Conservation (phyloP, 2,329 filamentous ascomycete genomes). For the Diaporthe aspalathi region DNA sequence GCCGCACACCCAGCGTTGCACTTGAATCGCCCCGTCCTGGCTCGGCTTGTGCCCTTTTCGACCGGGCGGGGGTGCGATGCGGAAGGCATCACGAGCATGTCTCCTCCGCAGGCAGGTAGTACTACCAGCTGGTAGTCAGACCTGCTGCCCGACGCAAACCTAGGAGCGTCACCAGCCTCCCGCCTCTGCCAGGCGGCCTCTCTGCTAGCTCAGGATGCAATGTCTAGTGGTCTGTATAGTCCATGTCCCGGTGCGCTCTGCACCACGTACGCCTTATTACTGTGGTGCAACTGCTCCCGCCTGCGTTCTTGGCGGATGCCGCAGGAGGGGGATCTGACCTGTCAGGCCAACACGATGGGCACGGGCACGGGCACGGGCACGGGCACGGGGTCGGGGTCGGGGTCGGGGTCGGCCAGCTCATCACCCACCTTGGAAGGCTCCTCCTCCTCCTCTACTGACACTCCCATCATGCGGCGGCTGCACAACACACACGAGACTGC, state of each 20-base stretch:
- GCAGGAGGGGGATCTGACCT: conserved; percentile 9
- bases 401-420: conserved; percentile 21
- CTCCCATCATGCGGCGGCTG: conserved; percentile 15
- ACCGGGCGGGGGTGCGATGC: conserved; percentile 18
- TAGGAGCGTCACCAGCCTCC: conserved; percentile 1
- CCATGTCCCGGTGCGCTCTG: background rate
- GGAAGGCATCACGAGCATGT: conserved; percentile 16
- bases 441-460: background rate
- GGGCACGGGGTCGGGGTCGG: too few relatives aligned
- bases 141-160: conserved; percentile 8
- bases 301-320: background rate
- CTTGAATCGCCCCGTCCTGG: background rate
- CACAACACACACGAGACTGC: conserved; percentile 2
- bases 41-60: background rate
- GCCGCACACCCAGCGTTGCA: conserved; percentile 17
- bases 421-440: conserved; percentile 1
- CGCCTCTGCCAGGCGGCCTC: background rate
- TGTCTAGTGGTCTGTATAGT: background rate
- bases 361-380: too few relatives aligned
- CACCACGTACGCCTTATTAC: background rate
- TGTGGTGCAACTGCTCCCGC: conserved; percentile 10
- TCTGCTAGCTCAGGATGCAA: background rate
- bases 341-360: conserved; percentile 9
- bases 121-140: background rate
- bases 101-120: background rate